Base-by-base conservation (phyloP, 1,139 yeast species). In the Geotrichum carabidarum region DNA sequence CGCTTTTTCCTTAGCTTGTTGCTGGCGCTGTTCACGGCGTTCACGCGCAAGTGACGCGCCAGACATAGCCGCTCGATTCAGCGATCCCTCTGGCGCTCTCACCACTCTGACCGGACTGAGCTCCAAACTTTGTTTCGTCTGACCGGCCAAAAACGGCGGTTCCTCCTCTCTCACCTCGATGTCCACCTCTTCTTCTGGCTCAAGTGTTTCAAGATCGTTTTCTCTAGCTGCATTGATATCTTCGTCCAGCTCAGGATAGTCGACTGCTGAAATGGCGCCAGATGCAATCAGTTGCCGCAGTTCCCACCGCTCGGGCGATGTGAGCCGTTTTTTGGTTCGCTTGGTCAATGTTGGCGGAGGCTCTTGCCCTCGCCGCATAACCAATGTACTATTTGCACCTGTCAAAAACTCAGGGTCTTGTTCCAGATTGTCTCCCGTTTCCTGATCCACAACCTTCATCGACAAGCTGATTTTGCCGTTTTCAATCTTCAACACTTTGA, bases 291-390 rank as follows among this genome's bases (percentile, higher is more conserved):
- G 73, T 64, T 91, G 97, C 36, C 87, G 75, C 51, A 88, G 78
- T 64, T 91, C 97, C 96, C 96, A 91, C 56, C 91, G 72, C 67
- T 91, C 98, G 1, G 95, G 95, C 0, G 95, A 85, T 0, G 94
- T 84, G 40, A 85, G 68, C 51, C 88, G 72, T 62, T 82, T 75
- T 55, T 74, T 68, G 1, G 50, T 9, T 18, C 43, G 37, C 8
- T 30, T 17, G 4, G n/a, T 31, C 14, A 18, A 46, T 17, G 22
- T 40, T 38, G 38, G 45, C 27, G 27, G 46, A 8, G 35, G 54
- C 22, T 30, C 54, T 38, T 48, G n/a, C 4, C 51, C 43, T 42
- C 46, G 18, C 32, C 55, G 31, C 41, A 49, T 35, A 18, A 18
- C 56, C 50, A 50, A 36, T 14, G 48, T 47, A n/a, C 59, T 57